Conservation (phyloP, 2,329 filamentous ascomycete species). For the Pseudopithomyces maydicus region DNA sequence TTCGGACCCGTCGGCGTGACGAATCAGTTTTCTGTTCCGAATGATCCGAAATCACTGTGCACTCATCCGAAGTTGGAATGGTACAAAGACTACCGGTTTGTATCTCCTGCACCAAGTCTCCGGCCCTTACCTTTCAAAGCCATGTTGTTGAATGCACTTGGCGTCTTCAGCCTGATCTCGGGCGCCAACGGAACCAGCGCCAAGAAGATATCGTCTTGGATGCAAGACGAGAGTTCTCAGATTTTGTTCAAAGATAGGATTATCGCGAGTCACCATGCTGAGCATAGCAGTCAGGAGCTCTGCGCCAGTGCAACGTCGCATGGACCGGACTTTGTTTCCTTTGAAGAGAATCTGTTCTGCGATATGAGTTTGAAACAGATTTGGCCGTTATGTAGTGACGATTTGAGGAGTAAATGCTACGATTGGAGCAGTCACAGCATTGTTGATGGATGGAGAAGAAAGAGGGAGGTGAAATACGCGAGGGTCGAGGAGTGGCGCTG, state of each 20-base stretch:
- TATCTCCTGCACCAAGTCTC: constrained; percentile 1
- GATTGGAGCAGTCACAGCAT: constrained; percentile 2
- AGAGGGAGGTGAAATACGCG: constrained; percentile 49
- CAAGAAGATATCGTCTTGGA: background rate
- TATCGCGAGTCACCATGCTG: constrained; percentile 17
- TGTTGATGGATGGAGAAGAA: constrained; percentile 5
- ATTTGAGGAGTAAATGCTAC: background rate
- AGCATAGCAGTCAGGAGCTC: constrained; percentile 36
- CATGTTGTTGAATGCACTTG: background rate
- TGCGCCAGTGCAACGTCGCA: constrained; percentile 18
- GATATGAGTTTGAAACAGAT: constrained; percentile 35
- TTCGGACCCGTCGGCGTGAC: constrained; percentile 6
- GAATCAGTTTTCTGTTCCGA: constrained; percentile 4
- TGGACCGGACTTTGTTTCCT: constrained; percentile 28
- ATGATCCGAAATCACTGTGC: constrained; percentile 1
- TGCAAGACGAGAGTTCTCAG: background rate
- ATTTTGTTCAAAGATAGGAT: background rate
- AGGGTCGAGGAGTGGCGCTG: constrained; percentile 1
- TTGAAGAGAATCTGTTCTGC: constrained; percentile 35
- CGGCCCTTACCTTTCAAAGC: background rate
- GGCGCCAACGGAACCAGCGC: background rate
- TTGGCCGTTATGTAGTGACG: constrained; percentile 27
- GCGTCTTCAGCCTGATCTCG: background rate
- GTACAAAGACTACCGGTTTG: constrained; percentile 2
- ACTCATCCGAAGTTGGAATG: constrained; percentile 3